Conservation (phyloP, 2,329 filamentous ascomycete genomes). For the Teratosphaeria nubilosa region DNA sequence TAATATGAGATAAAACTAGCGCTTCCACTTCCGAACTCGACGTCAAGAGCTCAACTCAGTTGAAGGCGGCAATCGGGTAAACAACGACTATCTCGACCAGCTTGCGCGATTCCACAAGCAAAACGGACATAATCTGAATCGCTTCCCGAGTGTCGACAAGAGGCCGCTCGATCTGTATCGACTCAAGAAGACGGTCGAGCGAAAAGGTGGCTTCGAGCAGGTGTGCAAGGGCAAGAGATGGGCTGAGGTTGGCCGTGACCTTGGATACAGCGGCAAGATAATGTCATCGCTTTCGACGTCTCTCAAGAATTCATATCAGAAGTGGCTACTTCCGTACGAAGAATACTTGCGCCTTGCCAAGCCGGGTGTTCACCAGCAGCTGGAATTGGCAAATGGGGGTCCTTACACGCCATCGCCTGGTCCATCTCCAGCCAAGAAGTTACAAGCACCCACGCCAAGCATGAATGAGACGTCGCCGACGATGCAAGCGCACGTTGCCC, state of each 20-base stretch:
- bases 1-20: slow-evolving; percentile 43
- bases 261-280: slow-evolving; percentile 98
- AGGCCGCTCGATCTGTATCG: slow-evolving; percentile 91
- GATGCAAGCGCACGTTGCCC: slow-evolving; percentile 44
- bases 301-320: slow-evolving; percentile 93
- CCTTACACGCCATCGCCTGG: slow-evolving; percentile 68
- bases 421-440: slow-evolving; percentile 59
- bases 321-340: slow-evolving; percentile 95
- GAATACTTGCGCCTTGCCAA: slow-evolving; percentile 86
- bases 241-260: slow-evolving; percentile 92
- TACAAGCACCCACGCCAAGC: slow-evolving; percentile 37
- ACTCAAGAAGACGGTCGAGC: slow-evolving; percentile 92
- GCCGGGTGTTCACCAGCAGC: slow-evolving; percentile 89
- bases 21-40: slow-evolving; percentile 91
- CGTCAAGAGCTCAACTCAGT: slow-evolving; percentile 96
- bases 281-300: slow-evolving; percentile 98
- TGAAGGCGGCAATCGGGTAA: slow-evolving; percentile 93
- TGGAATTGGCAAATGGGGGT: slow-evolving; percentile 87
- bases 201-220: slow-evolving; percentile 85
- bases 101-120: slow-evolving; percentile 95
- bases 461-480: slow-evolving; percentile 46
- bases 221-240: slow-evolving; percentile 98
- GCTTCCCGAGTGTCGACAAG: slow-evolving; percentile 94
- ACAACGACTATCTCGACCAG: slow-evolving; percentile 91
- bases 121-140: slow-evolving; percentile 84